A percentile compares a stretch with the other conserved stretches of the same genome.
phyloP scores from a whole-genome alignment of 2,329 filamentous ascomycete genomes.

The Ophiostoma pallidulum region DNA sequence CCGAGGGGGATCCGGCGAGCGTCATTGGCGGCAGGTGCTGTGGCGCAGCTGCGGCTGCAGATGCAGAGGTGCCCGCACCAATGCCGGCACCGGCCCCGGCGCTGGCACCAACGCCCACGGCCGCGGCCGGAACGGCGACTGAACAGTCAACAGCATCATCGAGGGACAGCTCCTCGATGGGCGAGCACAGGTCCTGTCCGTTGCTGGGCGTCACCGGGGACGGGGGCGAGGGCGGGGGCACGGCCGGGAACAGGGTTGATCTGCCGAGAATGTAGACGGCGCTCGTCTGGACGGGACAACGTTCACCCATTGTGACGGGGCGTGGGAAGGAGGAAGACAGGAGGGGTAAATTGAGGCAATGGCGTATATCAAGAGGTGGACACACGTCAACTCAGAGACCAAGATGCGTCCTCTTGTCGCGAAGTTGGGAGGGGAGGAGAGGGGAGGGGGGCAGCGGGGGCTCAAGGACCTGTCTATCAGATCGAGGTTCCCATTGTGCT shows the following conservation, averaged over 20 bases:
- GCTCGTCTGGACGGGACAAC: constrained; percentile 37
- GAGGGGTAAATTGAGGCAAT: no score
- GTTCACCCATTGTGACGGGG: constrained; percentile 11
- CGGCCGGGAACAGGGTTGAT: constrained; percentile 27
- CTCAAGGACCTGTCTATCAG: no score
- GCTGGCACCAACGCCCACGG: background rate
- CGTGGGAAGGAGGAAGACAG: background rate
- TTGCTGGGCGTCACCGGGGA: constrained; percentile 33
- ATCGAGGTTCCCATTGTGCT: background rate
- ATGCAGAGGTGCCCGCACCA: no score
- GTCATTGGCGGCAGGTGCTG: no score
- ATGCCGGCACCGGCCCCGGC: no score
- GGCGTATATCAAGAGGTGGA: background rate
- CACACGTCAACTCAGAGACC: background rate
- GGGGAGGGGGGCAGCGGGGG: no score
- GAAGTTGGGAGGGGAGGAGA: no score
- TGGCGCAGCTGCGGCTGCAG: no score
- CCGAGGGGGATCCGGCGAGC: background rate
- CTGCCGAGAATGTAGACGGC: constrained; percentile 38
- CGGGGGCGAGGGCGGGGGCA: constrained; percentile 42
- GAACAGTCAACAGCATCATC: constrained; percentile 24
- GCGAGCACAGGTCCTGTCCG: constrained; percentile 22
- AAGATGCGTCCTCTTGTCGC: no score
- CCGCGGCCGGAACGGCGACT: background rate
- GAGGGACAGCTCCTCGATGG: constrained; percentile 29